A percentile compares a stretch with the other conserved stretches of the same genome.
Evolutionary conservation across 1,284 basidiomycete genomes (phyloP).

Genomic region (Tilletia horrida): DNA sequence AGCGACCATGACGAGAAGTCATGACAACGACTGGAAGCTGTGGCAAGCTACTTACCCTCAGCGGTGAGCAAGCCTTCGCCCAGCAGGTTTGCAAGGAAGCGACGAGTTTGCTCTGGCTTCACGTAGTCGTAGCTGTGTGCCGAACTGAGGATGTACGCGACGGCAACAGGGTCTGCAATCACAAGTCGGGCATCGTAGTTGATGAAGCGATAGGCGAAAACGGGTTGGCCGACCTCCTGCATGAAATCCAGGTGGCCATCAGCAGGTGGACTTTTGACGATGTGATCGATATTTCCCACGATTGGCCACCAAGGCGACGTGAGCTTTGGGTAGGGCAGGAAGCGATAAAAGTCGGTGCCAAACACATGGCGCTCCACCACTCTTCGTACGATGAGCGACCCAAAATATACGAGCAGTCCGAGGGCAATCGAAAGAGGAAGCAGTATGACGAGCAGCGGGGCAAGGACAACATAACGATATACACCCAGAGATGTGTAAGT

Average conservation of each 20-base stretch:
- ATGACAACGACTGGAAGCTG: too few relatives aligned
- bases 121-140: constrained; percentile 38
- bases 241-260: constrained; percentile 16
- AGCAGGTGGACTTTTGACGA: not conserved
- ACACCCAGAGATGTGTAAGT: too few relatives aligned
- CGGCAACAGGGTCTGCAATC: constrained; percentile 43
- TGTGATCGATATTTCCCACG: constrained; percentile 13
- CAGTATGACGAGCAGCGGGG: not conserved
- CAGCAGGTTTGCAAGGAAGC: constrained; percentile 35
- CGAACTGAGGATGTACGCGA: constrained; percentile 39
- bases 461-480: too few relatives aligned
- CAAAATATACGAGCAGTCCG: not conserved
- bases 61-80: constrained; percentile 46
- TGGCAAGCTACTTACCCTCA: constrained; percentile 29
- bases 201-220: constrained; percentile 30
- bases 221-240: constrained; percentile 8
- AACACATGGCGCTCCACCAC: constrained; percentile 10
- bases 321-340: not conserved
- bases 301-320: constrained; percentile 16
- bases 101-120: constrained; percentile 31
- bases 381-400: not conserved
- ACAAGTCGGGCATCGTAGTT: constrained; percentile 41
- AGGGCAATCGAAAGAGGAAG: not conserved
- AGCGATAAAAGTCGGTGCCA: constrained; percentile 10
- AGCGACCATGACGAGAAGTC: too few relatives aligned